phyloP scores from a whole-genome alignment of 2,329 filamentous ascomycete species.

The Fusarium humuli region DNA sequence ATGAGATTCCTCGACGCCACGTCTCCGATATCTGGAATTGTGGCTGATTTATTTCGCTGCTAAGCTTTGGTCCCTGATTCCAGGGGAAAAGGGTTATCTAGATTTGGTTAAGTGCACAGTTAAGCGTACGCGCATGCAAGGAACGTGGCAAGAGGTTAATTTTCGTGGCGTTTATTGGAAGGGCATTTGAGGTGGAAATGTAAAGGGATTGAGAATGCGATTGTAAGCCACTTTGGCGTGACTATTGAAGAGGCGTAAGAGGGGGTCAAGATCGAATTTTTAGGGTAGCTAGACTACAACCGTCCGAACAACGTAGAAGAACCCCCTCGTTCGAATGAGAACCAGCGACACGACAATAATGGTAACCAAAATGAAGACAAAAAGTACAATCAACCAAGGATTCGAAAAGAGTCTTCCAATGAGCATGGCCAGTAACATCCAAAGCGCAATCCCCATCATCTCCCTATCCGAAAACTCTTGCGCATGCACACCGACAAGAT shows the following conservation, averaged over 20 bases:
- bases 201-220: background rate
- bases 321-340: conserved; percentile 31
- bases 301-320: conserved; percentile 26
- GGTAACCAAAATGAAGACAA: conserved; percentile 8
- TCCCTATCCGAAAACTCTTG: conserved; percentile 30
- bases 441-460: conserved; percentile 36
- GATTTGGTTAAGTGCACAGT: background rate
- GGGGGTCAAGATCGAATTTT: too few species aligned
- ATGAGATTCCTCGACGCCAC: conserved; percentile 14
- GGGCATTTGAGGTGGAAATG: background rate
- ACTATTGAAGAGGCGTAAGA: background rate
- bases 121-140: conserved; percentile 13
- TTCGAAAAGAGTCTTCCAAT: conserved; percentile 25
- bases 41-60: conserved; percentile 16
- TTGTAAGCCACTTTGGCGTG: background rate
- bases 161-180: background rate
- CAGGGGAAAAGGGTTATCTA: conserved; percentile 1
- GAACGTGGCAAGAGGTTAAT: background rate
- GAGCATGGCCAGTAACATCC: conserved; percentile 35
- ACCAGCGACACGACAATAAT: conserved; percentile 20
- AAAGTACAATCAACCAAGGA: background rate
- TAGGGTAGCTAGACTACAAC: background rate
- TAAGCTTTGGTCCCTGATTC: conserved; percentile 33
- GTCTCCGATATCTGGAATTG: conserved; percentile 24
- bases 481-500: conserved; percentile 3